Base-by-base conservation (phyloP, 169 alveolate species). In the Plasmodium vinckei region DNA sequence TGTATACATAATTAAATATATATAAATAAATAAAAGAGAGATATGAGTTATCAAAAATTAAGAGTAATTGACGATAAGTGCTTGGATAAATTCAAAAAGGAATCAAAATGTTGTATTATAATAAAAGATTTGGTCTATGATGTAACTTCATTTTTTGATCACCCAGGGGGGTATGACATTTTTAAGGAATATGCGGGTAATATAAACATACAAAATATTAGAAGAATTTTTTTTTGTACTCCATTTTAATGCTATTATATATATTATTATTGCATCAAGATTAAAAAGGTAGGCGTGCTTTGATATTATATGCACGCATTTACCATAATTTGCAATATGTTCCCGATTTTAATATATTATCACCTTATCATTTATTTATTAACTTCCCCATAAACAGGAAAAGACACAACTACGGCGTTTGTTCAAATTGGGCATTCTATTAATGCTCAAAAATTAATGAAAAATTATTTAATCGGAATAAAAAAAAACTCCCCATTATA, bases 121-220 rank as follows among this genome's bases (percentile, higher is more conserved):
- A 72, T 87, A 53, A 69, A 67, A 65, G 87, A 57, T 54, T 63
- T 87, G 64, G 87, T 87, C 19, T 87, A 69, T 25, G 92, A 87
- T 27, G 92, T 87, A 17, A 87, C 59, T 87, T 53, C 87, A 56
- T 87, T 87, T 73, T 64, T 39, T 25, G 92, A 87, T 1, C 92
- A 87, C 25, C 92, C 92, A 42, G 92, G 92, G 13, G 92, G 92
- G 10, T 54, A 47, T 53, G 92, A 87, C 13, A 54, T 72, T 12
- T 72, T 87, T 46, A 61, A 72, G 33, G 87, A 87, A 10, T 65
- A 72, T 25, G 72, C 64, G 19, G 92, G 92, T 87, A 70, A 12
- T 51, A 51, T 15, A 51, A 13, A 51, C 21, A 51, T 15, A 6
- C 19, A 15, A 51, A 15, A 13, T 51, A 7, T 15, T 13, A 12